Conservation (phyloP, 139 green algal genomes). For the Tetratostichococcus sp. region DNA sequence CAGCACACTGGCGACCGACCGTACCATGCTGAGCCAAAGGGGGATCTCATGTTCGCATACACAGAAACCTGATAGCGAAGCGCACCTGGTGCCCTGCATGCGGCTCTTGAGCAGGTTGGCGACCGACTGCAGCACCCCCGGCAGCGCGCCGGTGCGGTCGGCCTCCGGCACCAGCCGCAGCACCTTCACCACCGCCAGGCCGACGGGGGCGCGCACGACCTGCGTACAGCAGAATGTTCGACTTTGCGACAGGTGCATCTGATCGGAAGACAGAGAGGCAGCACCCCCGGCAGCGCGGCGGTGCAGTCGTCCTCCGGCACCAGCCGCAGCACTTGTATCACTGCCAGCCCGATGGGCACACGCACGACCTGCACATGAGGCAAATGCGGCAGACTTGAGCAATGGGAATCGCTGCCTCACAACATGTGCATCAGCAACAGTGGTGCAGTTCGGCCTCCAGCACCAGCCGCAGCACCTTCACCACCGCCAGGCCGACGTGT, state of each 20-base stretch:
- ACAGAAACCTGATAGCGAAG: too few relatives aligned
- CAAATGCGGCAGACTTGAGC: too few relatives aligned
- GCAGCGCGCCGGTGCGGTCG: constrained; percentile 56
- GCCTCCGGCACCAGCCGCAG: constrained; percentile 68
- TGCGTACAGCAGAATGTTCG: constrained; percentile 5
- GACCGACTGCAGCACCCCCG: constrained; percentile 60
- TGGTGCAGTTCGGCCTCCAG: too few relatives aligned
- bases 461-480: too few relatives aligned
- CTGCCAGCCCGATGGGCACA: constrained; percentile 69
- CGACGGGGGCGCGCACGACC: constrained; percentile 64
- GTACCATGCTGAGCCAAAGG: too few relatives aligned
- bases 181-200: constrained; percentile 77
- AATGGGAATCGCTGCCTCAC: too few relatives aligned
- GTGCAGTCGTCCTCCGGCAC: constrained; percentile 60
- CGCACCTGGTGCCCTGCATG: constrained; percentile 61
- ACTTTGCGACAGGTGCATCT: too few relatives aligned
- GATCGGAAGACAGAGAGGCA: too few relatives aligned
- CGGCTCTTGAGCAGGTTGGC: constrained; percentile 59
- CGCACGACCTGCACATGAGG: constrained; percentile 48
- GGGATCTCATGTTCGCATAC: too few relatives aligned
- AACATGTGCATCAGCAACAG: too few relatives aligned
- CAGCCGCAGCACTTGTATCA: constrained; percentile 76
- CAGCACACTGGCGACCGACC: constrained; percentile 68
- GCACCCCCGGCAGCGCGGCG: constrained; percentile 57
- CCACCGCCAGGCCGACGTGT: too few relatives aligned